Base-by-base conservation (phyloP, 495 filamentous ascomycete species). In the Eremomyces bilateralis region DNA sequence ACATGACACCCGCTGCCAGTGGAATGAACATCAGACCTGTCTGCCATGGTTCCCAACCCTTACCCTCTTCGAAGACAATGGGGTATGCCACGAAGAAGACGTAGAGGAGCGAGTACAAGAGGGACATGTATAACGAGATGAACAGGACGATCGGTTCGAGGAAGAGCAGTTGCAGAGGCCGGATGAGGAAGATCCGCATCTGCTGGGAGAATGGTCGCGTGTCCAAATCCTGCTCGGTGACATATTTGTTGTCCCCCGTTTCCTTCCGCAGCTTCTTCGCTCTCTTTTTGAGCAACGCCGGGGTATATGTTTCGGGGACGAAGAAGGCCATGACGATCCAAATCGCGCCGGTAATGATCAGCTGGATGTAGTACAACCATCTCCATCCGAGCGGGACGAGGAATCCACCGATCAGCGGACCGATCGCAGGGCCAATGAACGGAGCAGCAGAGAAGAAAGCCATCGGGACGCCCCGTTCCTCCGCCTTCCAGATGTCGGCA, bases 21-120 rank as follows among this genome's bases (percentile, higher is more conserved):
- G 73, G 73, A 41, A 82, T 76, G 53, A 84, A 88, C 73, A 82
- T 83, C 3, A 88, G 57, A 30, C 80, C 80, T 0, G 78, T 79
- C 13, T 53, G 71, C 16, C 74, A 66, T 17, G 71, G 64, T n/a
- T 57, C 67, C 52, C 71, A 84, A 10, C 70, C 71, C 51, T 83
- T 81, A 20, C 76, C 71, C 41, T 61, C 53, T 39, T 80, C 63
- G 54, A 71, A 88, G n/a, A 88, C 61, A 47, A 88, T 73, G 1
- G 80, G 79, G 47, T 68, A 85, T 42, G 65, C 62, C 39, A 80
- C 64, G 54, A 85, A 80, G 59, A 80, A 83, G 73, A 80, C 80
- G 64, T 81, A 81, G 3, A 82, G 62, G 10, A 80, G 51, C 2
- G 76, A 76, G 51, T 82, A 81, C 4, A 82, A 60, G 11, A 81